Base-by-base conservation (phyloP, 805 yeast genomes). In the Candida vartiovaarae region DNA sequence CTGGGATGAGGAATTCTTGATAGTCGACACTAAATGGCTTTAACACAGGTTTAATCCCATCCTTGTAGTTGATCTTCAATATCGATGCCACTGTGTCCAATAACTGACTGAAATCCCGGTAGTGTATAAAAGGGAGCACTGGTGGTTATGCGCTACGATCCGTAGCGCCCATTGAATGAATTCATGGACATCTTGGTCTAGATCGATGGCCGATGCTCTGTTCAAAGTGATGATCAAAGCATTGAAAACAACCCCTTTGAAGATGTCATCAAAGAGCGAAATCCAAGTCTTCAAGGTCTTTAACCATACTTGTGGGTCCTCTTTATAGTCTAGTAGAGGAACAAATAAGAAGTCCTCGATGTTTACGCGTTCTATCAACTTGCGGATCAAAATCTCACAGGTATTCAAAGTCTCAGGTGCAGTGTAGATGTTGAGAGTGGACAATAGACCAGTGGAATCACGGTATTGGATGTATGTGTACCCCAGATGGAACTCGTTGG, bases 1-100 rank as follows among this genome's bases (percentile, higher is more conserved):
- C 44, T 0, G 82, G 81, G 2, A 80, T 65, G 23, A 60, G 48
- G 29, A 68, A 52, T 28, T 61, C 57, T 5, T 55, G 43, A 8
- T 53, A 45, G 32, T 49, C 49, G 4, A 43, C 33, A 11, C 44
- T 36, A 8, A n/a, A 39, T 6, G 41, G 36, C n/a, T 25, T 32
- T 11, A 33, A 7, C 5, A 6, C 24, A 8, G 32, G 36, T 9
- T 31, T 33, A 28, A 39, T 29, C 32, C 6, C 38, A 1, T 48
- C 34, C 23, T 23, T 44, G 9, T 38, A 34, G 8, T 45, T 47
- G 8, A 48, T 15, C 7, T 40, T 33, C 29, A 48, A 30, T 2
- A 45, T 4, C 3, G 34, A 23, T 0, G 55, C 48, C 5, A 53
- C 41, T 8, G 45, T 27, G 4, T 47, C 43, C 3, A 48, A 11